Base-by-base conservation (phyloP, 768 basidiomycete species). In the Leccinellum rugosiceps region DNA sequence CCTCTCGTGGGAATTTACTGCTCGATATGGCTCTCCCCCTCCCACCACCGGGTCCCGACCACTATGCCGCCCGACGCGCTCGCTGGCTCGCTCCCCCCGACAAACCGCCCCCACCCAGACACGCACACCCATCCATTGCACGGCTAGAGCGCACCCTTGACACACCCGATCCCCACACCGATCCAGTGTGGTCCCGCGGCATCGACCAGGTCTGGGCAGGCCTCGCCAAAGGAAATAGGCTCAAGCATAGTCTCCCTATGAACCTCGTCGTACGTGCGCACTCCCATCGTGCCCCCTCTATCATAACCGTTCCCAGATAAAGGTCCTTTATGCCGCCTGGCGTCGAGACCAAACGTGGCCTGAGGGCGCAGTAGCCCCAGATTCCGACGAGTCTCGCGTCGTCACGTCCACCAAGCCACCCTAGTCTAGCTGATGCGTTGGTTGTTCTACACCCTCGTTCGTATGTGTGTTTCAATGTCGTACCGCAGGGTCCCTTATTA, bases 261-360 rank as follows among this genome's bases (percentile, higher is more conserved):
- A 64, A 61, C 51, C 67, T 85, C 52, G 80, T 89, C 44, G 89
- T 90, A 72, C 61, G 88, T 78, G 1, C 44, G 50, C 19, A 10
- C 3, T 50, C 46, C 44, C 25, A 23, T 32, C 14, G 7, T 32
- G 17, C 34, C 17, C 21, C 51, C 44, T 31, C 47, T 44, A 47
- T 52, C 53, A 31, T 46, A 53, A 63, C 38, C 41, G 55, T 41
- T 52, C 51, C 55, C 71, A 92, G 90, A 80, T 90, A 65, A 86
- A 87, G 65, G 78, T 92, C 57, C 71, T 90, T 46, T 82, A 88
- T 63, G 81, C 85, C 32, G 84, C 85, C 34, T 92, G 90, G 90
- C 70, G 88, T 47, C 82, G 82, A 51, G 89, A 92, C 58, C 77
- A 83, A 50, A 90, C 86, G 46, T 92, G 90, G 90, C 90, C 90